Percentiles rank a stretch among this genome's conserved stretches.
These are phyloP conservation scores for Cylindrotheca closterium DNA, from an alignment of 108 stramenopile genomes.

Conservation along the genomic window DNA sequence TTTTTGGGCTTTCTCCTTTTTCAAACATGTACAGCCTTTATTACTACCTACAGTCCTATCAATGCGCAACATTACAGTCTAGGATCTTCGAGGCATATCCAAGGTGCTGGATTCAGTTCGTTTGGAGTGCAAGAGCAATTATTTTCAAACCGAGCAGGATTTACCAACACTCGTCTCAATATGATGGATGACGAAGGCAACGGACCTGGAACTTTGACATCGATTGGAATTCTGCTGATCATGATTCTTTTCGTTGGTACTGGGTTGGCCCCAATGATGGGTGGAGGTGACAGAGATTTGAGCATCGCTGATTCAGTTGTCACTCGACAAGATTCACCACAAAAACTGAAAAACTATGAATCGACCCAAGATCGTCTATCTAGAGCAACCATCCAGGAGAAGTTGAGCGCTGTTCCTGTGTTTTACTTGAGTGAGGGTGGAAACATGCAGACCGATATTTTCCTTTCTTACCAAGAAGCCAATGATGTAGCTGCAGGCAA, in stretches of 20 bases:
- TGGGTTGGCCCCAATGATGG: slow-evolving; percentile 14
- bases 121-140: no score
- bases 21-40: no score
- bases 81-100: no score
- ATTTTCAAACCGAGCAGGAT: no score
- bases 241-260: slow-evolving; percentile 26
- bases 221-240: slow-evolving; percentile 8
- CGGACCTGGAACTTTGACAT: background rate
- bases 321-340: slow-evolving; percentile 42
- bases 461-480: slow-evolving; percentile 47
- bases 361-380: slow-evolving; percentile 38
- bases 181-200: slow-evolving; percentile 17
- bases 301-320: slow-evolving; percentile 48
- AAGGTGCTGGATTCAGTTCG: no score
- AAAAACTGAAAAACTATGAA: slow-evolving; percentile 27
- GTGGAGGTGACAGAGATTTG: slow-evolving; percentile 19
- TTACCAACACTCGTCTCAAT: background rate
- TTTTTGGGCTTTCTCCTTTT: no score
- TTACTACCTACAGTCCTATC: no score
- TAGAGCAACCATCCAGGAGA: slow-evolving; percentile 44
- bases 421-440: slow-evolving; percentile 32
- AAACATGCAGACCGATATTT: slow-evolving; percentile 36
- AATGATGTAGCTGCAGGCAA: slow-evolving; percentile 10
- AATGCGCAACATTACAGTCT: no score
- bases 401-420: slow-evolving; percentile 48